Evolutionary conservation across 331 rosid species (phyloP).

Genomic region (Erythrophleum ivorense): DNA sequence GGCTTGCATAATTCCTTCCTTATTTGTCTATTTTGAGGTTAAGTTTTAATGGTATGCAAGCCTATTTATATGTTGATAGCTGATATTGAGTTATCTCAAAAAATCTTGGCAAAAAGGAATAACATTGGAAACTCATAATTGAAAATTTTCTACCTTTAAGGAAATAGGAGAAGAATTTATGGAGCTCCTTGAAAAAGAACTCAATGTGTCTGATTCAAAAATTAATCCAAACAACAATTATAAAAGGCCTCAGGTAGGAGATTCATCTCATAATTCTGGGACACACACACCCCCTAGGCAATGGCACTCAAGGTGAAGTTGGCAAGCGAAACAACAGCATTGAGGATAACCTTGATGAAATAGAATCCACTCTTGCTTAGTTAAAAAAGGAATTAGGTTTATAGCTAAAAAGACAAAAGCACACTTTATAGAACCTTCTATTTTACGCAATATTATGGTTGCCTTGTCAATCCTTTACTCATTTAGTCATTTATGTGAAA

Average conservation of each 20-base stretch:
- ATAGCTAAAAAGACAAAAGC: slow-evolving; percentile 49
- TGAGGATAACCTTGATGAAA: slow-evolving; percentile 78
- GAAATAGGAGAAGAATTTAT: slow-evolving; percentile 98
- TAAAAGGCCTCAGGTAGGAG: slow-evolving; percentile 48
- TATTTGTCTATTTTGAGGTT: slow-evolving; percentile 15
- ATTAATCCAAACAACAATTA: slow-evolving; percentile 44
- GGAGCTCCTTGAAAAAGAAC: slow-evolving; percentile 96
- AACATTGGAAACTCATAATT: slow-evolving; percentile 21
- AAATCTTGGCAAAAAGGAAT: background rate
- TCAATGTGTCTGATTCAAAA: slow-evolving; percentile 63
- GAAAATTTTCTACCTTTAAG: slow-evolving; percentile 52
- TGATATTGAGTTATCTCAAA: background rate
- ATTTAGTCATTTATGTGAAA: too few species aligned
- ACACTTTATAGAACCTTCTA: too few species aligned
- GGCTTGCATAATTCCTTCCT: slow-evolving; percentile 25
- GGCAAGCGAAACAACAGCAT: slow-evolving; percentile 60
- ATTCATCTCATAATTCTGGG: slow-evolving; percentile 33
- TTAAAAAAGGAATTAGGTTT: slow-evolving; percentile 92
- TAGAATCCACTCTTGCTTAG: slow-evolving; percentile 91
- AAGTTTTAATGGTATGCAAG: background rate
- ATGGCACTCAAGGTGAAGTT: background rate
- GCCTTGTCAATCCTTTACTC: too few species aligned
- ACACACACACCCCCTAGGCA: too few species aligned
- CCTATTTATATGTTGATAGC: background rate
- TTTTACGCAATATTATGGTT: too few species aligned